Base-by-base conservation (phyloP, 2,329 filamentous ascomycete genomes). In the Colletotrichum musicola region DNA sequence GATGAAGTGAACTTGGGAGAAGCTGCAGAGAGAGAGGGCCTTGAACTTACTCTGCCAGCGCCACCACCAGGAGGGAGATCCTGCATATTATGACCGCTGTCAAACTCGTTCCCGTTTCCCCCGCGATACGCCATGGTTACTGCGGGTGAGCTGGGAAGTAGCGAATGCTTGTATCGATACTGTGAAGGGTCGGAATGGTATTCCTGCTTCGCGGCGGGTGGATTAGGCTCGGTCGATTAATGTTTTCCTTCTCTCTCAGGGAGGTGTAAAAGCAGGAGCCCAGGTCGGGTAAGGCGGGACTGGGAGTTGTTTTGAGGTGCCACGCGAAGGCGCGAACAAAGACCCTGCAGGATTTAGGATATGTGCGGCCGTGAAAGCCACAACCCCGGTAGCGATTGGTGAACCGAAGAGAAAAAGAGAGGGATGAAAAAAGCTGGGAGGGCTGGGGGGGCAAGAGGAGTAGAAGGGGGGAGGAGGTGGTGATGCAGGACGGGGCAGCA, bases 61-160 rank as follows among this genome's bases (percentile, higher is more conserved):
- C 86, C 27, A 35, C 30, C 86, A 68, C 30, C 86, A 68, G 85
- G 78, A 70, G 88, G 87, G 40, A 93, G 83, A 76, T 93, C 90
- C 76, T 92, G 89, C 75, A 93, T 80, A 68, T 85, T 86, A 77
- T 93, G 90, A 74, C 88, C 86, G 73, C 88, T 86, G 64, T 88
- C 84, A 73, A 89, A 91, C 14, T 63, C 51, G 42, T 63, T 63
- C 25, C 81, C 77, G 18, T 69, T 57, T 83, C 82, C 69, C 86
- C 88, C 87, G 80, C 88, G 87, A 80, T 92, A 92, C 76, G 90
- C 90, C 81, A 83, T 83, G 68, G 66, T 79, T 73, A 69, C 71
- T 74, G 64, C 35, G 42, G 56, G 49, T 64, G 51, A 62, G 50
- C 53, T 68, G 51, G 54, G 53, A 9, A 49, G 47, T 49, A 63